A percentile compares a stretch with the other conserved stretches of the same genome.
These are phyloP conservation scores for Neohortaea acidophila DNA, from an alignment of 495 filamentous ascomycete species.

Conservation along the genomic window DNA sequence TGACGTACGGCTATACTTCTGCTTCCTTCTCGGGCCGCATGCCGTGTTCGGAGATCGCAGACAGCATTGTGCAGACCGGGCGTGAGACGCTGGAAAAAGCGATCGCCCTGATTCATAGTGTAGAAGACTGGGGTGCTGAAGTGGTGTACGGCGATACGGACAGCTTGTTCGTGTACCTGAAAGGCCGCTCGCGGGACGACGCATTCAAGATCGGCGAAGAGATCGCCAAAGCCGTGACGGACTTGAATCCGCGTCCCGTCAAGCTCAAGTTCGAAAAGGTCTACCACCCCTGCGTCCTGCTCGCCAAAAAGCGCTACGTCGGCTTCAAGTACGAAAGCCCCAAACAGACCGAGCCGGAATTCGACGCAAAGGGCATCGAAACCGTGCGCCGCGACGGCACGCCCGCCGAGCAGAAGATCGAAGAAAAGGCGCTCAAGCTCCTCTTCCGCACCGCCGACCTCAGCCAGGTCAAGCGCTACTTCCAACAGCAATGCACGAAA, in stretches of 20 bases:
- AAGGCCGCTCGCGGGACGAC: conserved; percentile 69
- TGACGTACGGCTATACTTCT: conserved; percentile 95
- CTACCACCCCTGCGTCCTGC: conserved; percentile 81
- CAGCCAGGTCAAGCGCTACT: conserved; percentile 79
- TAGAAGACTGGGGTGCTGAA: conserved; percentile 77
- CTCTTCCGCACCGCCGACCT: conserved; percentile 83
- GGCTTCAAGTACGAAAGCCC: conserved; percentile 89
- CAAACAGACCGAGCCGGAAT: conserved; percentile 66
- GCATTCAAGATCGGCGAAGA: conserved; percentile 88
- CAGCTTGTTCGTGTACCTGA: conserved; percentile 84
- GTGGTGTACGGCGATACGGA: conserved; percentile 98
- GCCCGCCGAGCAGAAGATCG: conserved; percentile 90
- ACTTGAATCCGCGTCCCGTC: conserved; percentile 79
- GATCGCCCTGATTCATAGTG: conserved; percentile 80
- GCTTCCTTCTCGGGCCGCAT: conserved; percentile 90
- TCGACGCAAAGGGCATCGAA: conserved; percentile 96
- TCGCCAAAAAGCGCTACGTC: conserved; percentile 96
- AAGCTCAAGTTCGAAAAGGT: conserved; percentile 99
- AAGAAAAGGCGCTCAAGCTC: conserved; percentile 81
- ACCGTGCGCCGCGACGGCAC: conserved; percentile 91
- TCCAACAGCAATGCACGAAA: conserved; percentile 78
- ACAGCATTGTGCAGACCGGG: conserved; percentile 92
- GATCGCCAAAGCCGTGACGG: conserved; percentile 76
- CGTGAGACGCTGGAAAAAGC: conserved; percentile 89
- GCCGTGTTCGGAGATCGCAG: conserved; percentile 95